These are phyloP conservation scores for Candida ficus DNA, from an alignment of 805 yeast genomes.

Conservation along the genomic window DNA sequence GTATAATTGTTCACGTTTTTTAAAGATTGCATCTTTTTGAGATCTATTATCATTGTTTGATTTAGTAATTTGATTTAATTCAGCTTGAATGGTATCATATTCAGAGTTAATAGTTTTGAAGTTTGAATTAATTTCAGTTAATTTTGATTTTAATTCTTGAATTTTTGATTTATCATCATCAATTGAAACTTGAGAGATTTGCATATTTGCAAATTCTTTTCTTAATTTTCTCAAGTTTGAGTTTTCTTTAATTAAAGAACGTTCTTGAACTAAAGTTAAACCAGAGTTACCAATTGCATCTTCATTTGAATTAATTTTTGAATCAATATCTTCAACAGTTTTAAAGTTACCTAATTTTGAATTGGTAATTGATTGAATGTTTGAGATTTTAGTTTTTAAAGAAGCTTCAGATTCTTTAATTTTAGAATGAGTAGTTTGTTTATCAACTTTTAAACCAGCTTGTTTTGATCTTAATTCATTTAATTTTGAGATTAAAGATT, in stretches of 20 bases:
- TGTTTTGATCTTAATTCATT: slow-evolving; percentile 41
- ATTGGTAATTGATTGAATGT: slow-evolving; percentile 59
- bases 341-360: slow-evolving; percentile 63
- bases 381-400: slow-evolving; percentile 70
- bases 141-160: slow-evolving; percentile 52
- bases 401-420: slow-evolving; percentile 64
- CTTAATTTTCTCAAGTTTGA: slow-evolving; percentile 73
- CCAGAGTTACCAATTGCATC: slow-evolving; percentile 70
- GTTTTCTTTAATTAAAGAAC: slow-evolving; percentile 79
- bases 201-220: slow-evolving; percentile 70
- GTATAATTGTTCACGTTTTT: slow-evolving; percentile 62
- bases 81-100: slow-evolving; percentile 56
- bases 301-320: slow-evolving; percentile 62
- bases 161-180: slow-evolving; percentile 76
- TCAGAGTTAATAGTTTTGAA: slow-evolving; percentile 62
- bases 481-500: slow-evolving; percentile 40
- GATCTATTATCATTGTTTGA: slow-evolving; percentile 56
- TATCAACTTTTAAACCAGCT: slow-evolving; percentile 41
- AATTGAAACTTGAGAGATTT: slow-evolving; percentile 69
- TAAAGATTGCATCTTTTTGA: slow-evolving; percentile 41
- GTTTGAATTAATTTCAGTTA: slow-evolving; percentile 1
- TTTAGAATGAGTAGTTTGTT: slow-evolving; percentile 50
- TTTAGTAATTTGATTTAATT: slow-evolving; percentile 5
- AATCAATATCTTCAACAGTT: slow-evolving; percentile 62
- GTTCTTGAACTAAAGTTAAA: slow-evolving; percentile 87